Percentiles rank a stretch among this genome's conserved stretches.
These are phyloP conservation scores for Allomyces javanicus DNA, from an alignment of 192 early-diverging fungal species.

Conservation along the genomic window DNA sequence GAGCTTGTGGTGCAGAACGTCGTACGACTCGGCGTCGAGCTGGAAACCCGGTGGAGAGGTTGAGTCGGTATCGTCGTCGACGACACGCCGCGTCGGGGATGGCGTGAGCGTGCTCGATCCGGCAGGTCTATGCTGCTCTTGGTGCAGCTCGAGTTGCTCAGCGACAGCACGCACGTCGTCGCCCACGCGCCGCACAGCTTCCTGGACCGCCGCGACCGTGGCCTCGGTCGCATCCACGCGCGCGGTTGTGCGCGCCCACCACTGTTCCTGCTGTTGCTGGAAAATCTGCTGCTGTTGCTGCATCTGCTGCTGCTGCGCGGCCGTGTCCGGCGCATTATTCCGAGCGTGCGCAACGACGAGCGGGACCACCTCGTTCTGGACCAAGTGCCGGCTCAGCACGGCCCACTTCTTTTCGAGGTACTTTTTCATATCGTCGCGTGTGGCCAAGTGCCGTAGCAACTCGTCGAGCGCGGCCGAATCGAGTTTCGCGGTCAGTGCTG, in stretches of 20 bases:
- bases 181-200: background rate
- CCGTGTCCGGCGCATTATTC: background rate
- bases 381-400: background rate
- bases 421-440: slow-evolving; percentile 15
- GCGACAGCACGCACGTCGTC: background rate
- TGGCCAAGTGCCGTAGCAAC: slow-evolving; percentile 22
- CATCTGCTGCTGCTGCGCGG: background rate
- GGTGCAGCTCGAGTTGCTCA: background rate
- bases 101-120: background rate
- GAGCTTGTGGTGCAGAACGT: background rate
- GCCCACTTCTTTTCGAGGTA: background rate
- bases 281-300: background rate
- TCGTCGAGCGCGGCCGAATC: slow-evolving; percentile 23
- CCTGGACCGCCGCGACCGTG: background rate
- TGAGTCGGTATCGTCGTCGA: background rate
- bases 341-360: background rate
- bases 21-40: background rate
- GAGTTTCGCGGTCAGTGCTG: slow-evolving; percentile 14
- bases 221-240: too few relatives aligned
- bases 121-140: background rate
- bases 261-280: too few relatives aligned
- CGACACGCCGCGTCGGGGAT: too few relatives aligned
- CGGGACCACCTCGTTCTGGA: background rate
- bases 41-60: background rate
- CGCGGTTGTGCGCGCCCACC: too few relatives aligned